A percentile compares a stretch with the other conserved stretches of the same genome.
Conservation (phyloP, 1,284 basidiomycete genomes). For the Irpex sp. region DNA sequence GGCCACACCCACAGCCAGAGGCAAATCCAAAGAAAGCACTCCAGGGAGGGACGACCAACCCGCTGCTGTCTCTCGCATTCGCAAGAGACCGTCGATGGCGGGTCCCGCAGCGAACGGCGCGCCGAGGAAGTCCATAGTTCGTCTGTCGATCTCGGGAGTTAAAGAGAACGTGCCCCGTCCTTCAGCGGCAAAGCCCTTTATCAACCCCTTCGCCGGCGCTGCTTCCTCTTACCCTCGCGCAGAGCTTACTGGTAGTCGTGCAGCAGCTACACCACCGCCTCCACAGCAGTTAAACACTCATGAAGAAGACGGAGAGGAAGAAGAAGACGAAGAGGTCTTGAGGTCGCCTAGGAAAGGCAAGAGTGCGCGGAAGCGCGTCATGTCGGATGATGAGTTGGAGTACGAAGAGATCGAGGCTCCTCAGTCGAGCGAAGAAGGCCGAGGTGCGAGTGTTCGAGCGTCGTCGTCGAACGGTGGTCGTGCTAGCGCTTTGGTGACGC, state of each 20-base stretch:
- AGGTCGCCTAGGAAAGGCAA: background rate
- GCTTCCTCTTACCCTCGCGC: no score
- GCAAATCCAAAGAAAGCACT: background rate
- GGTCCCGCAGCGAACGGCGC: background rate
- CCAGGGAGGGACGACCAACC: background rate
- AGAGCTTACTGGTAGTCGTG: no score
- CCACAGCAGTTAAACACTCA: background rate
- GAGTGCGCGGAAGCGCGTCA: background rate
- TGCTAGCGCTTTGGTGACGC: background rate
- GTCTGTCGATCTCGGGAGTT: background rate
- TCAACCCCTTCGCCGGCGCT: background rate
- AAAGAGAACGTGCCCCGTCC: background rate
- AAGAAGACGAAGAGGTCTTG: background rate
- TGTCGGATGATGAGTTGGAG: background rate
- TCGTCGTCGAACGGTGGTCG: background rate
- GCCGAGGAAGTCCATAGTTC: background rate
- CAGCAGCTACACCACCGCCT: no score
- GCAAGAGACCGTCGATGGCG: background rate
- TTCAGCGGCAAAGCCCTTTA: background rate
- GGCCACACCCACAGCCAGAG: background rate
- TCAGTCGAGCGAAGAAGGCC: background rate
- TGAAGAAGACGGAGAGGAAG: background rate
- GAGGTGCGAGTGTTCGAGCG: background rate
- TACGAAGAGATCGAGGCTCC: background rate
- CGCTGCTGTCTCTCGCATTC: background rate